These are phyloP conservation scores for Rauvolfia tetraphylla DNA, from an alignment of 257 asterid species.

Conservation along the genomic window DNA sequence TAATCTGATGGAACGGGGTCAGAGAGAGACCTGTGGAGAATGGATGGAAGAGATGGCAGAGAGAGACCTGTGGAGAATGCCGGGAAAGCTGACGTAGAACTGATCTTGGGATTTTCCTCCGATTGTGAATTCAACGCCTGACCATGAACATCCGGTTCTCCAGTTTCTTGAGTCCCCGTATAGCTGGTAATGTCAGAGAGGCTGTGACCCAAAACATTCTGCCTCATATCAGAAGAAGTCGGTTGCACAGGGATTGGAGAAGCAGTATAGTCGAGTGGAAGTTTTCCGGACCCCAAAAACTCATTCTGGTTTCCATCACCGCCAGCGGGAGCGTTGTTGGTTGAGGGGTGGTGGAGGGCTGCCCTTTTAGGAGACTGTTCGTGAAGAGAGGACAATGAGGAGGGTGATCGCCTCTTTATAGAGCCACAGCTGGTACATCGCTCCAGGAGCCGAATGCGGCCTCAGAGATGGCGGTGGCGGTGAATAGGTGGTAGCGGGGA, in stretches of 20 bases:
- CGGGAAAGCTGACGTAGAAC: neutral
- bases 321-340: conserved; percentile 3
- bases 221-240: neutral
- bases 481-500: neutral
- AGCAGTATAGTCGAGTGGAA: conserved; percentile 23
- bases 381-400: conserved; percentile 12
- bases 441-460: neutral
- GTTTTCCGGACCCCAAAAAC: conserved; percentile 17
- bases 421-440: conserved; percentile 14
- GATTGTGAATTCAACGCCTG: conserved; percentile 6
- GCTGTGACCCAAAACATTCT: conserved; percentile 35
- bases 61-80: neutral
- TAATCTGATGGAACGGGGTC: conserved; percentile 25
- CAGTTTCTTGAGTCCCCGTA: neutral
- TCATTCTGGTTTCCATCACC: neutral
- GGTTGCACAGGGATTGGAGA: conserved; percentile 8
- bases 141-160: neutral
- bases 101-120: conserved; percentile 15
- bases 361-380: conserved; percentile 23
- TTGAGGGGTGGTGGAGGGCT: conserved; percentile 9
- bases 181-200: conserved; percentile 35
- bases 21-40: conserved; percentile 25
- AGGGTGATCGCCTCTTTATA: conserved; percentile 23
- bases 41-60: conserved; percentile 1
- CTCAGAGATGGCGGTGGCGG: conserved; percentile 16